Evolutionary conservation across 2,329 filamentous ascomycete genomes (phyloP).

Genomic region (Dothideomycetes sp.): DNA sequence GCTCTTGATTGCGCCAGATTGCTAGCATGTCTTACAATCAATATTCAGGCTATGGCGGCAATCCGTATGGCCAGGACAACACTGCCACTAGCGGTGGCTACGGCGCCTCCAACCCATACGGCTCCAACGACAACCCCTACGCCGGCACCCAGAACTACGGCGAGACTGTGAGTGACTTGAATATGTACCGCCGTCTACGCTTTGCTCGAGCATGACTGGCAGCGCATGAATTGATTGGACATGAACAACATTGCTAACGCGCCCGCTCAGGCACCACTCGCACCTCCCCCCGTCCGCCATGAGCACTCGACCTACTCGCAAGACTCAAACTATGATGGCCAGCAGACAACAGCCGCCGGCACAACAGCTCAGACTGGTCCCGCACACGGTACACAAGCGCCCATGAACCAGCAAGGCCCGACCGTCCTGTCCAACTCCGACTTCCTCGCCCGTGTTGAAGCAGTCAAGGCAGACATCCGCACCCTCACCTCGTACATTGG

Average conservation of each 20-base stretch:
- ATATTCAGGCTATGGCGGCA: constrained; percentile 47
- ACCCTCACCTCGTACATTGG: constrained; percentile 56
- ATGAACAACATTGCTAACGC: constrained; percentile 1
- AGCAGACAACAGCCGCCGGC: constrained; percentile 5
- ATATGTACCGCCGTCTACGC: background rate
- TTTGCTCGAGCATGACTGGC: no score
- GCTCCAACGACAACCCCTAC: constrained; percentile 25
- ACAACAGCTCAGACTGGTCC: constrained; percentile 1
- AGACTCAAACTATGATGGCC: constrained; percentile 21
- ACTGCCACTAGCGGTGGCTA: constrained; percentile 36
- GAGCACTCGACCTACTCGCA: constrained; percentile 25
- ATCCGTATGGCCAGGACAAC: constrained; percentile 56
- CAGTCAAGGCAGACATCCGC: constrained; percentile 56
- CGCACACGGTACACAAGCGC: constrained; percentile 8
- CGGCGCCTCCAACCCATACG: constrained; percentile 23
- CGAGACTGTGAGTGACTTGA: constrained; percentile 6
- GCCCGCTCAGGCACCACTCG: constrained; percentile 8
- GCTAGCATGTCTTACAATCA: constrained; percentile 47
- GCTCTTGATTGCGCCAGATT: background rate
- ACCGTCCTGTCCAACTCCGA: constrained; percentile 46
- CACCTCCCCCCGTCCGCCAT: constrained; percentile 22
- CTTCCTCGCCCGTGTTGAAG: constrained; percentile 49
- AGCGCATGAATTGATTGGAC: no score
- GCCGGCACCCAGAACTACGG: constrained; percentile 16
- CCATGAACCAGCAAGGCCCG: constrained; percentile 26